Conservation (phyloP, 176 grass and related monocot species). For the Oropetium thomaeum region DNA sequence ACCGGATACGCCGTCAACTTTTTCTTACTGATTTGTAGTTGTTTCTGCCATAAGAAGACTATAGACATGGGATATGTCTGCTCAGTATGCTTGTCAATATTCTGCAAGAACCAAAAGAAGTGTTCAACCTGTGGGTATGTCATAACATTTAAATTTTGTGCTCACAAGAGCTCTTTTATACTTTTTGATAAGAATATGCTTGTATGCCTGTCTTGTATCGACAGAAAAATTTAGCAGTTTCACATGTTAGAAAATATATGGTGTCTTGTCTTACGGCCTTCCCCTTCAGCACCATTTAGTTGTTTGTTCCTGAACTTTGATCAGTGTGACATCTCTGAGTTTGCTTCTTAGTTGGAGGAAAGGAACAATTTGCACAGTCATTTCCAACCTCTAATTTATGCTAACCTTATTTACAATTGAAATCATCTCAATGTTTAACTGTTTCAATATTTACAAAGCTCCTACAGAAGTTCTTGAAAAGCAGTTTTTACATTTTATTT, state of each 20-base stretch:
- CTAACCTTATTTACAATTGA: not conserved
- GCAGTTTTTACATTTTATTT: not conserved
- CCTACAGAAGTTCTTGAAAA: not conserved
- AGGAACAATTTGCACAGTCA: not conserved
- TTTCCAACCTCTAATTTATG: not conserved
- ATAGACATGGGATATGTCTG: conserved; percentile 98
- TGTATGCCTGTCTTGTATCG: conserved; percentile 9
- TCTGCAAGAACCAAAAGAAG: conserved; percentile 96
- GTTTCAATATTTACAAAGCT: not conserved
- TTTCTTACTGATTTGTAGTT: conserved; percentile 43
- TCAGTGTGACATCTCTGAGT: conserved; percentile 10
- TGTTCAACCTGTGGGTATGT: conserved; percentile 94
- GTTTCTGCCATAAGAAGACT: conserved; percentile 98
- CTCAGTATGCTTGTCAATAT: conserved; percentile 98
- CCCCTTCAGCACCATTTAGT: not conserved
- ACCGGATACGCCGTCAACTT: not conserved
- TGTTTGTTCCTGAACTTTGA: conserved; percentile 4
- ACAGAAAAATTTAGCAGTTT: not conserved
- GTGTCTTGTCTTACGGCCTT: not conserved
- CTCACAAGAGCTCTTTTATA: not conserved
- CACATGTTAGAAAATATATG: not conserved
- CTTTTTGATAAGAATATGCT: conserved; percentile 3
- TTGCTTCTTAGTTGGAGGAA: conserved; percentile 2
- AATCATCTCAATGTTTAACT: not conserved
- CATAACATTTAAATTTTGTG: not conserved